Evolutionary conservation across 352 stramenopile species (phyloP).

Genomic region (Peronospora belbahrii): DNA sequence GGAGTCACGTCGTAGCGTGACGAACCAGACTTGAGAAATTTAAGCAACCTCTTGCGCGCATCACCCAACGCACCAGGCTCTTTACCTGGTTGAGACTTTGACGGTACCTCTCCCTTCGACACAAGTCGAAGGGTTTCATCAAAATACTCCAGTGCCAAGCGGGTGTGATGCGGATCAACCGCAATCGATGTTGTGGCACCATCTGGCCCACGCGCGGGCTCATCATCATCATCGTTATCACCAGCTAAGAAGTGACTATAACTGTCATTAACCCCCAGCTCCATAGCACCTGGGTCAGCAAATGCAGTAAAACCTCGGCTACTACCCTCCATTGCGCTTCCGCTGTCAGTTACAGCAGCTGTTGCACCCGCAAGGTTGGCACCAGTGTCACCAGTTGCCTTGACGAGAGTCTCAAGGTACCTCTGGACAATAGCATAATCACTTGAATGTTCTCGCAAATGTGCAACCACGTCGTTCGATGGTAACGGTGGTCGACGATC

Average conservation of each 20-base stretch:
- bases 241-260: constrained; percentile 76
- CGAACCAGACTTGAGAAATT: constrained; percentile 69
- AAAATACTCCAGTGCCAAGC: constrained; percentile 79
- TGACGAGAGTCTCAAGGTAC: constrained; percentile 78
- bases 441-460: constrained; percentile 68
- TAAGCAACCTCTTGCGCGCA: constrained; percentile 67
- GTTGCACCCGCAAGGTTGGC: constrained; percentile 4
- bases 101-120: constrained; percentile 55
- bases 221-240: constrained; percentile 53
- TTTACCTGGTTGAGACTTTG: constrained; percentile 76
- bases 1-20: constrained; percentile 72
- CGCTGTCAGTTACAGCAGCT: constrained; percentile 5
- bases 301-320: constrained; percentile 19
- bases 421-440: constrained; percentile 68
- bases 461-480: constrained; percentile 72
- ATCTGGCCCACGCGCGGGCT: constrained; percentile 18
- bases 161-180: constrained; percentile 72
- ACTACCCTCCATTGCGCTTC: constrained; percentile 13
- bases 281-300: constrained; percentile 17
- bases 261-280: constrained; percentile 63
- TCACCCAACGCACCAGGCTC: constrained; percentile 64
- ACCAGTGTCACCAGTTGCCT: constrained; percentile 31
- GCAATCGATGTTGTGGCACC: constrained; percentile 22
- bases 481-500: constrained; percentile 54
- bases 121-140: constrained; percentile 78